Evolutionary conservation across 805 yeast species (phyloP), one percentile per base, ranked within the genome.

Genomic region (Yarrowia porcina): DNA sequence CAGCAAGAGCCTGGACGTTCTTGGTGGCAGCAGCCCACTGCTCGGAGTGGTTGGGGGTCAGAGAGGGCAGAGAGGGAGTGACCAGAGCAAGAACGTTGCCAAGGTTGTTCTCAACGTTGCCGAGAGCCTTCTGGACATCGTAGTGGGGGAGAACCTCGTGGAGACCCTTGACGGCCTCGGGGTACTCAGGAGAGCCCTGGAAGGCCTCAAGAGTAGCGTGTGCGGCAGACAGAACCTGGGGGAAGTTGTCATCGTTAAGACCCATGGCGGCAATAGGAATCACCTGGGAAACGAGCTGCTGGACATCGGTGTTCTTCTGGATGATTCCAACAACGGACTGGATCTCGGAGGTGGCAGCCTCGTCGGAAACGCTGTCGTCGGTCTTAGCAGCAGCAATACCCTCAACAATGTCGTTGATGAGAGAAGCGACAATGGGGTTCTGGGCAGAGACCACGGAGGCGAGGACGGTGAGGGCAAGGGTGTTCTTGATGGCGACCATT

Each of bases 341-440:
- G 61, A 56, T 27, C 36, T 39, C 47, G 30, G 61, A 56, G 49
- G 49, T 56, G 49, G 49, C 61, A 20, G 47, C 49, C 49, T 56
- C 61, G 15, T 56, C 61, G 23, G 61, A 56, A 17, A 52, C 17
- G 12, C n/a, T 28, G 21, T 11, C 7, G 49, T 30, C 61, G 21
- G 61, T 56, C 61, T 56, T 56, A 32, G 61, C 61, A 21, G 61
- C 25, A n/a, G 49, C 61, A 39, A 56, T 56, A 12, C 49, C 49
- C 21, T 35, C 47, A 11, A 56, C 61, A 18, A 56, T 30, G 32
- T 56, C 38, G 61, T 39, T 39, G 30, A 41, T 21, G 30, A 56
- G 38, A 15, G 61, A 56, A 28, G 36, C 49, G 38, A 56, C 61
- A 27, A 56, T 39, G 61, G 49, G 49, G 49, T 56, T 41, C 61